These are phyloP conservation scores for Conringia planisiliqua DNA, from an alignment of 345 rosid genomes.

Conservation along the genomic window DNA sequence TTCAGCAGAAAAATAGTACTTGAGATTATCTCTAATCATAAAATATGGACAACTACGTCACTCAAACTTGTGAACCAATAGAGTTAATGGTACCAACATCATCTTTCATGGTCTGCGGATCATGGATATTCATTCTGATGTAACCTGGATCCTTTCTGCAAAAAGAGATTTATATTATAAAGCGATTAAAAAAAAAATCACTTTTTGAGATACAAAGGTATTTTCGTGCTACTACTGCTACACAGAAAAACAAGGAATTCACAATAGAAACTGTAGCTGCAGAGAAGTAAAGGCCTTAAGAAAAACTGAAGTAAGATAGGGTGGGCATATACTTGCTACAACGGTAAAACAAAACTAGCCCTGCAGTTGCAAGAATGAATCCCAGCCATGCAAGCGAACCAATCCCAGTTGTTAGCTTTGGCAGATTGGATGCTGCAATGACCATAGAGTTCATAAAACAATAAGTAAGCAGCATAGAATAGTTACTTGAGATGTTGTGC, in stretches of 20 bases:
- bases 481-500: constrained; percentile 18
- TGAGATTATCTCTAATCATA: neutral
- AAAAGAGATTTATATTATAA: neutral
- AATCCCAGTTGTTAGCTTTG: constrained; percentile 66
- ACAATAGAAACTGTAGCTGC: neutral
- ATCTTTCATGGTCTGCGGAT: constrained; percentile 84
- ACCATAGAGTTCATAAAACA: constrained; percentile 10
- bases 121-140: constrained; percentile 76
- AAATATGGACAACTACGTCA: constrained; percentile 1
- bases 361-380: constrained; percentile 64
- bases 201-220: neutral
- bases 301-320: neutral
- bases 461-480: constrained; percentile 3
- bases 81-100: constrained; percentile 54
- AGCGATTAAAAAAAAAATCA: constrained; percentile 7
- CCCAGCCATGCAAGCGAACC: constrained; percentile 90
- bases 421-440: constrained; percentile 70
- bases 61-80: neutral
- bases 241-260: neutral
- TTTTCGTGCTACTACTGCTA: neutral
- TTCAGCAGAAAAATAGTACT: constrained; percentile 1
- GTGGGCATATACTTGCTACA: constrained; percentile 74
- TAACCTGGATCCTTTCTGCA: constrained; percentile 96
- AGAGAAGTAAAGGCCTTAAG: constrained; percentile 10
- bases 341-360: constrained; percentile 76